Evolutionary conservation across 139 green algal genomes (phyloP).

Genomic region (Coelastrella sp.): DNA sequence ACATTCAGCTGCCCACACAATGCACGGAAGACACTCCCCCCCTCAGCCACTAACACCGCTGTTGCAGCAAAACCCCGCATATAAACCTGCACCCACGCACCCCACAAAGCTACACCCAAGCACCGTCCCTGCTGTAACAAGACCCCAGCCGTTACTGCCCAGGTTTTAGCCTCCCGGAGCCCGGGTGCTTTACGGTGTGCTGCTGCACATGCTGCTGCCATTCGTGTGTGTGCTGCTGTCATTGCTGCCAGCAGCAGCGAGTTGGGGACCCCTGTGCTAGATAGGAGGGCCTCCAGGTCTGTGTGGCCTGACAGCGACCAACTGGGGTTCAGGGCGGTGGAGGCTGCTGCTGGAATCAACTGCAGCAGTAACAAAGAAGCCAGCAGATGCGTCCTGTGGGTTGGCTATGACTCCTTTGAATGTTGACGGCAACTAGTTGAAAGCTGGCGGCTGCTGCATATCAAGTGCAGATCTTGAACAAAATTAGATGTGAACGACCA

Average conservation of each 20-base stretch:
- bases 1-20: slow-evolving; percentile 32
- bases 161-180: slow-evolving; percentile 68
- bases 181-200: slow-evolving; percentile 59
- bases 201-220: slow-evolving; percentile 40
- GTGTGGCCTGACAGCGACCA: slow-evolving; percentile 26
- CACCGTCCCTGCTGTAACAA: slow-evolving; percentile 74
- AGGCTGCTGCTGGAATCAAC: no score
- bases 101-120: slow-evolving; percentile 54
- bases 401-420: no score
- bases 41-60: not conserved
- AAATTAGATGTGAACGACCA: no score
- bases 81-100: slow-evolving; percentile 69
- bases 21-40: not conserved
- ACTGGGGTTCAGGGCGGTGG: slow-evolving; percentile 25
- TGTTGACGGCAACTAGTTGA: no score
- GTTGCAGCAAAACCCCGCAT: slow-evolving; percentile 38
- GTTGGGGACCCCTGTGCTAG: not conserved
- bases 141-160: slow-evolving; percentile 61
- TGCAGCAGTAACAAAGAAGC: not conserved
- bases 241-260: slow-evolving; percentile 60
- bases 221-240: slow-evolving; percentile 56
- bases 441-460: no score
- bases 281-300: slow-evolving; percentile 25
- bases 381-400: not conserved
- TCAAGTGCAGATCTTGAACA: no score